Evolutionary conservation across 371 early-diverging fungal genomes (phyloP), one percentile per base, ranked within the genome.

Genomic region (Nematocida ausubeli): DNA sequence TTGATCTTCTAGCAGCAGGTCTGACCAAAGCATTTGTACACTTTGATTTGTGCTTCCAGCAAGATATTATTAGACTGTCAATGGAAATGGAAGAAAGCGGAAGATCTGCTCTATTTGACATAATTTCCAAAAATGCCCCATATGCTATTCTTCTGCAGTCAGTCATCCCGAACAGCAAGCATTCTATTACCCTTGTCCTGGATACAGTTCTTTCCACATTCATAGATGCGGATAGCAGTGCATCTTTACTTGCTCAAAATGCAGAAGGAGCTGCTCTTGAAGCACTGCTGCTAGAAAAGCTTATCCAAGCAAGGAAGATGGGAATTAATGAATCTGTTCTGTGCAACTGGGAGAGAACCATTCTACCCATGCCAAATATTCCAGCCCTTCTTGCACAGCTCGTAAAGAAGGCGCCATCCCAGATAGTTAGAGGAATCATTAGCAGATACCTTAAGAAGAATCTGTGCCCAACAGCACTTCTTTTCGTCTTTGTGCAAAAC

Each of bases 401-500:
- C 19, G 19, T 14, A 44, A 35, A 2, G 39, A 39, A 60, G 9
- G 19, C 35, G 2, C 24, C 60, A n/a, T 16, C 35, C 7, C 39
- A 16, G 7, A 35, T 60, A 34, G 32, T 60, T 16, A 60, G 28
- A 39, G 60, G 60, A n/a, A 7, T 60, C 7, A 6, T 60, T 24
- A 22, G 1, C 37, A 32, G 60, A 1, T 60, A 60, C 39, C 60
- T 60, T 60, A 60, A 60, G 37, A 60, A 60, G 39, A 60, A 60
- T 39, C 60, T 60, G 60, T 5, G 32, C 7, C 1, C 60, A 60
- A 60, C 60, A 0, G 60, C 7, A 9, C 35, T 60, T 14, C 35
- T 60, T 16, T 35, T 60, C 35, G 60, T 35, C 7, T 24, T 60
- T 19, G 37, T 60, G 7, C 30, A 60, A 24, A 35, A 30, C 7